Evolutionary conservation across 805 yeast species (phyloP), one percentile per base, ranked within the genome.

Genomic region (Maudiozyma bulderi): DNA sequence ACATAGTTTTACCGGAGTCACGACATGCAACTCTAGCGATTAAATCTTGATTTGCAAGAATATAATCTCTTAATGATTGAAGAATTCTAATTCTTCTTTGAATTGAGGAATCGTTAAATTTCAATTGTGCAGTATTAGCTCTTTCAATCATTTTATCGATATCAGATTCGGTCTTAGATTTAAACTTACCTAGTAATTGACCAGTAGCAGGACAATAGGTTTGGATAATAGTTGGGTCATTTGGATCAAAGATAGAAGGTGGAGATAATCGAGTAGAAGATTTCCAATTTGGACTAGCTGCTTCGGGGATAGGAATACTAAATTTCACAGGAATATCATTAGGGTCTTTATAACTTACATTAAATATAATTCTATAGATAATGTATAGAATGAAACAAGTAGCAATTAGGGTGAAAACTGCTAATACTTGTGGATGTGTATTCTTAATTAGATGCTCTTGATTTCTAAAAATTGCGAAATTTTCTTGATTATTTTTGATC

Each of bases 181-280:
- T 69, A 57, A 81, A 82, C 26, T 81, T 73, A 1, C 96, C 98
- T 54, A 91, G 71, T 53, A 71, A 81, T 67, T 88, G 96, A 34
- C 96, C 95, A 0, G 98, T 93, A 0, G 98, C 96, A 3, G 99
- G 99, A 68, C 99, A 91, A 64, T 86, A 84, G 52, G 90, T 80
- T 60, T 87, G 90, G 52, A 91, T 86, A 54, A 67, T 72, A 20
- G 70, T 73, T 2, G 91, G 86, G 47, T 84, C 89, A 28, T 75
- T 76, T 2, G 76, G 74, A 49, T 78, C 77, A 44, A 70, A 69
- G 3, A 86, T 76, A 13, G 52, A 40, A 9, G 48, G 44, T 0
- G 88, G 82, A 47, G 78, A 76, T 34, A 87, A 71, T 47, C 96
- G 46, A 3, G 31, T 72, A 57, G 80, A 84, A 6, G 95, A 95